Percentiles rank a stretch among this genome's conserved stretches.
phyloP scores from a whole-genome alignment of 148 eudicot species.

The Pharnaceum exiguum region DNA sequence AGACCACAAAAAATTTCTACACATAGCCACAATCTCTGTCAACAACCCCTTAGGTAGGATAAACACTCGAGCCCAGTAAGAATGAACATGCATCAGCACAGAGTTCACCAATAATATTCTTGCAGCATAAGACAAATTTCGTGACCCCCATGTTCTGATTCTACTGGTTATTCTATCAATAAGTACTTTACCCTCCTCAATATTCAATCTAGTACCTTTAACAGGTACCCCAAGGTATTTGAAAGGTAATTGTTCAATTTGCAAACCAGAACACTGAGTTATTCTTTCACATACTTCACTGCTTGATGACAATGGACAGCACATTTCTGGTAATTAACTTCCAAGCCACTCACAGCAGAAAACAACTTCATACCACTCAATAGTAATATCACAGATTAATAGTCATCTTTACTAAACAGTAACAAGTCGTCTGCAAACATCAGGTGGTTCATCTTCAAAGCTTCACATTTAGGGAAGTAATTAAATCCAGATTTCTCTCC shows the following conservation, averaged over 20 bases:
- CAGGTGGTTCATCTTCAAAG: too few species aligned
- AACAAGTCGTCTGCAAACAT: not conserved
- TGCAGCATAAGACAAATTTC: too few species aligned
- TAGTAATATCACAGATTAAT: not conserved
- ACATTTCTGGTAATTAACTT: not conserved
- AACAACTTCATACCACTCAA: not conserved
- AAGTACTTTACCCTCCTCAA: too few species aligned
- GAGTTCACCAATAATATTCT: too few species aligned
- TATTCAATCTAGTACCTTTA: too few species aligned
- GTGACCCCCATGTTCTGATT: too few species aligned
- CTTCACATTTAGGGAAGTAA: not conserved
- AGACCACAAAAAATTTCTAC: too few species aligned
- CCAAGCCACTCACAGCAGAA: not conserved
- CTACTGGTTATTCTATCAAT: too few species aligned
- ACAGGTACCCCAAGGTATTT: not conserved
- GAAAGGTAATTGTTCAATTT: not conserved
- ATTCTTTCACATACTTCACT: not conserved
- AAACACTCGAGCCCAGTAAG: too few species aligned
- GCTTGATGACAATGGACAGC: not conserved
- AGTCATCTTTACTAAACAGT: not conserved
- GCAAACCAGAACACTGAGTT: not conserved
- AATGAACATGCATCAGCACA: too few species aligned
- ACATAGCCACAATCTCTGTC: too few species aligned
- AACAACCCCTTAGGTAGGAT: too few species aligned
- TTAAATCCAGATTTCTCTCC: not conserved